phyloP scores from a whole-genome alignment of 2,329 filamentous ascomycete genomes.

The Diaporthe sp. region DNA sequence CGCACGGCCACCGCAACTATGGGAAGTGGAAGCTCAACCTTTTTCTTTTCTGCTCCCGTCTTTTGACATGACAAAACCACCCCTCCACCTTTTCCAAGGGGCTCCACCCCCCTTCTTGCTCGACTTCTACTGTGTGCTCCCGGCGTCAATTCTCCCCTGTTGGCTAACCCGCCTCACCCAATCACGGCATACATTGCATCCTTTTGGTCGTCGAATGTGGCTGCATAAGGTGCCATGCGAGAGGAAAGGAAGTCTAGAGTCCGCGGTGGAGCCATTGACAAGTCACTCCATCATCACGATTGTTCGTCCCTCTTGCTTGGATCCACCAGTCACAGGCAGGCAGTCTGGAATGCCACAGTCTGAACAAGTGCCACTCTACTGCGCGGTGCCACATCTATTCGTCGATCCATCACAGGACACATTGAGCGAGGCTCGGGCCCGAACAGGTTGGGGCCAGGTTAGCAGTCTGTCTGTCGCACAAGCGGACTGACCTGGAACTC shows the following conservation, averaged over 20 bases:
- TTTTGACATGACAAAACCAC: neutral
- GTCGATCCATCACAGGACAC: slow-evolving; percentile 31
- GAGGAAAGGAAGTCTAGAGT: slow-evolving; percentile 23
- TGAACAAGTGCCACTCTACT: slow-evolving; percentile 11
- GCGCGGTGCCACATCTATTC: neutral
- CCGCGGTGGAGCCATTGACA: slow-evolving; percentile 27
- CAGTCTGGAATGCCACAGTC: slow-evolving; percentile 16
- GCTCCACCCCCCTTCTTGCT: slow-evolving; percentile 1
- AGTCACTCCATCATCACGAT: slow-evolving; percentile 14
- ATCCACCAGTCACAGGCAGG: slow-evolving; percentile 21
- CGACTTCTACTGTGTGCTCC: neutral
- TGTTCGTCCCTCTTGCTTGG: neutral
- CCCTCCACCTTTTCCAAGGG: neutral
- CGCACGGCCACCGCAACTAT: slow-evolving; percentile 33
- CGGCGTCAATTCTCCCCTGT: slow-evolving; percentile 28
- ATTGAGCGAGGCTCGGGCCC: slow-evolving; percentile 16
- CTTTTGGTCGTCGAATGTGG: slow-evolving; percentile 15
- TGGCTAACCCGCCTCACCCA: slow-evolving; percentile 29
- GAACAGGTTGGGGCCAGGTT: neutral
- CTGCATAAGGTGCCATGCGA: slow-evolving; percentile 31
- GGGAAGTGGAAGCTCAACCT: slow-evolving; percentile 21
- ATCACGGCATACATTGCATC: slow-evolving; percentile 34
- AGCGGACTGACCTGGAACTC: neutral
- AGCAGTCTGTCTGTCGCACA: neutral
- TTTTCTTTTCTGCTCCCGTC: neutral